These are phyloP conservation scores for Blastocystis sp. DNA, from an alignment of 352 stramenopile species.

Conservation along the genomic window DNA sequence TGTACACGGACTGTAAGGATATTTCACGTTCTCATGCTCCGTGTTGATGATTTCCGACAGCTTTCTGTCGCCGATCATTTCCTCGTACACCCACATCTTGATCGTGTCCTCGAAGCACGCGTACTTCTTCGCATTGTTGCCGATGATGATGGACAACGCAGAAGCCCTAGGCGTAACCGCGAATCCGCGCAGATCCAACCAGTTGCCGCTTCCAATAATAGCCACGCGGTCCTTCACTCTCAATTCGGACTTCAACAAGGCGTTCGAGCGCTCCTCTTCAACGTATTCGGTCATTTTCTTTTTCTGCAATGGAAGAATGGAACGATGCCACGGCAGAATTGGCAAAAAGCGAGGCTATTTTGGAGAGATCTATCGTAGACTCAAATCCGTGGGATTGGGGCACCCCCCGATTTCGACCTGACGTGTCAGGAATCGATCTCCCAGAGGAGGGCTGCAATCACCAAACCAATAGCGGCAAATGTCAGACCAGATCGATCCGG, in stretches of 20 bases:
- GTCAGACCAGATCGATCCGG: constrained; percentile 7
- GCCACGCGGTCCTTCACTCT: constrained; percentile 32
- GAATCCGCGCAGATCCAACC: neutral
- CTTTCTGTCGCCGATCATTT: constrained; percentile 83
- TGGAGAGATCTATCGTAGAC: too few species aligned
- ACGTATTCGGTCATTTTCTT: neutral
- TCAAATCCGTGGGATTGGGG: too few species aligned
- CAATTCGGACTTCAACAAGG: neutral
- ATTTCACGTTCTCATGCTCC: constrained; percentile 92
- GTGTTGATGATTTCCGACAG: constrained; percentile 92
- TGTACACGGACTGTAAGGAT: constrained; percentile 74
- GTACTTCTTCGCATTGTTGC: constrained; percentile 70
- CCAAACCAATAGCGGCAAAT: neutral
- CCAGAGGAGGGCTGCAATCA: too few species aligned
- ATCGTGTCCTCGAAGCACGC: constrained; percentile 83
- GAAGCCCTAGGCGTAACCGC: constrained; percentile 55
- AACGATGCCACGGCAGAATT: too few species aligned
- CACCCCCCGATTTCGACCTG: too few species aligned
- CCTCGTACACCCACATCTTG: constrained; percentile 94
- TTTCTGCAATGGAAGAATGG: too few species aligned
- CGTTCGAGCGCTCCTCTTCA: neutral
- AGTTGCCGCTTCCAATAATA: constrained; percentile 58
- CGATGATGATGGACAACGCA: constrained; percentile 69
- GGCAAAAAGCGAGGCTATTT: too few species aligned
- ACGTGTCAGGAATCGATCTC: too few species aligned